Evolutionary conservation across 2,329 filamentous ascomycete species (phyloP).

Genomic region (Talaromyces piceae): DNA sequence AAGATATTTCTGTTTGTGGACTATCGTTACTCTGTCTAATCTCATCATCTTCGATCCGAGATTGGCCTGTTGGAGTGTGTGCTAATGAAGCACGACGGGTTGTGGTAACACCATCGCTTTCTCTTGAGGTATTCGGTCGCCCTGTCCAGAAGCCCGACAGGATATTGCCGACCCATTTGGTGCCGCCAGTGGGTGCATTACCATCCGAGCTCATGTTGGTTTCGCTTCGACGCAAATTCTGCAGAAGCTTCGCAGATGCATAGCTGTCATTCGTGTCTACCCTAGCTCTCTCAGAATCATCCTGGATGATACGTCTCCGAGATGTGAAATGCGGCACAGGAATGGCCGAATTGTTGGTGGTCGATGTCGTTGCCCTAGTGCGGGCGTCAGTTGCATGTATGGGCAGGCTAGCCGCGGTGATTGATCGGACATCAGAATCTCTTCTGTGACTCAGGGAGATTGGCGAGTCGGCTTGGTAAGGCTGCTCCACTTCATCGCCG

Average conservation of each 20-base stretch:
- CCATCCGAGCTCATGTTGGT: slow-evolving; percentile 40
- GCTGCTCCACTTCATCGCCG: slow-evolving; percentile 25
- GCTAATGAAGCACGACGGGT: slow-evolving; percentile 6
- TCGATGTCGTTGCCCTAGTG: slow-evolving; percentile 44
- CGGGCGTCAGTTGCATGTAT: slow-evolving; percentile 40
- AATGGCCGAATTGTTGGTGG: slow-evolving; percentile 43
- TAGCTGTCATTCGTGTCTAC: slow-evolving; percentile 33
- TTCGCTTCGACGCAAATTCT: slow-evolving; percentile 47
- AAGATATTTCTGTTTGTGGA: not conserved
- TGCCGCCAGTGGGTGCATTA: slow-evolving; percentile 39
- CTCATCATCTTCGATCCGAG: slow-evolving; percentile 2
- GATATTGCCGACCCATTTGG: slow-evolving; percentile 47
- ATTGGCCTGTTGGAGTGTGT: not conserved
- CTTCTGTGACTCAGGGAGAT: slow-evolving; percentile 25
- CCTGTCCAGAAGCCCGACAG: slow-evolving; percentile 50
- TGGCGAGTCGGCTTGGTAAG: slow-evolving; percentile 10
- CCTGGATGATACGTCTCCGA: slow-evolving; percentile 29
- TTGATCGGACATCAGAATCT: slow-evolving; percentile 38
- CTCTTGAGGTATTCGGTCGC: slow-evolving; percentile 39
- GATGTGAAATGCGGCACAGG: slow-evolving; percentile 48
- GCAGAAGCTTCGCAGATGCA: slow-evolving; percentile 49
- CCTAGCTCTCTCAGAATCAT: slow-evolving; percentile 17
- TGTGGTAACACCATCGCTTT: not conserved
- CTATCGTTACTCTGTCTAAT: not conserved
- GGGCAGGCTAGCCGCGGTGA: slow-evolving; percentile 35